Conservation (phyloP, 2,329 filamentous ascomycete species). For the Aspergillus niger region DNA sequence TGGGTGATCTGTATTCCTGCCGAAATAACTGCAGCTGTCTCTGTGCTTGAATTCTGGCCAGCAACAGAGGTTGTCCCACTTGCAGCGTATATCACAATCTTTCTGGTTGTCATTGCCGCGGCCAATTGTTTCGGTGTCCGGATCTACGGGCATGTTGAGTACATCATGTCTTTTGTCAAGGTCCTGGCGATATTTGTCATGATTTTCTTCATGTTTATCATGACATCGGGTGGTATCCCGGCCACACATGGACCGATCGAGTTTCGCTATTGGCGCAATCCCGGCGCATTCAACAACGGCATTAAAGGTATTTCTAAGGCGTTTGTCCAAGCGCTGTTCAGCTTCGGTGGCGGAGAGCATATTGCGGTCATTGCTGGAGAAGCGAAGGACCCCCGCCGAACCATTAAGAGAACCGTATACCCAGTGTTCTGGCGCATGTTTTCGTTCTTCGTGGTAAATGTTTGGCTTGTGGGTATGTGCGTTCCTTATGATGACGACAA, state of each 20-base stretch:
- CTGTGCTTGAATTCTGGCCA: slow-evolving; percentile 37
- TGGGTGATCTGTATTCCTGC: slow-evolving; percentile 24
- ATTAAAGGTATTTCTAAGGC: slow-evolving; percentile 40
- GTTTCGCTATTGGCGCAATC: slow-evolving; percentile 33
- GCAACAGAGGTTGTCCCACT: slow-evolving; percentile 27
- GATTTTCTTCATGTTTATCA: slow-evolving; percentile 40
- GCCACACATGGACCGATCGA: slow-evolving; percentile 37
- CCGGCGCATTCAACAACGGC: slow-evolving; percentile 33
- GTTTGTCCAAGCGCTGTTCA: slow-evolving; percentile 39
- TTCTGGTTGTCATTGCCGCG: slow-evolving; percentile 29
- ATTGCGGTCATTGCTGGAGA: slow-evolving; percentile 39
- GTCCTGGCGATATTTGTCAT: slow-evolving; percentile 33
- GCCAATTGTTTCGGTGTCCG: slow-evolving; percentile 32
- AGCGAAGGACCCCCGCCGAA: slow-evolving; percentile 30
- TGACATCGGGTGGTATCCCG: slow-evolving; percentile 37
- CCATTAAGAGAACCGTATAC: slow-evolving; percentile 33
- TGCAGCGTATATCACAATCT: slow-evolving; percentile 38
- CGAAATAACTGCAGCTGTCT: slow-evolving; percentile 39
- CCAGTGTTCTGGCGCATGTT: slow-evolving; percentile 40
- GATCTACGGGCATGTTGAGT: slow-evolving; percentile 30
- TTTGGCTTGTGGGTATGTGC: slow-evolving; percentile 41
- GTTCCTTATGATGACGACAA: slow-evolving; percentile 33
- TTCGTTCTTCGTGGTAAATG: slow-evolving; percentile 38
- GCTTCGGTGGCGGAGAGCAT: slow-evolving; percentile 35
- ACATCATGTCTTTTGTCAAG: slow-evolving; percentile 35